Evolutionary conservation across 2,329 filamentous ascomycete genomes (phyloP).

Genomic region (Cadophora sp.): DNA sequence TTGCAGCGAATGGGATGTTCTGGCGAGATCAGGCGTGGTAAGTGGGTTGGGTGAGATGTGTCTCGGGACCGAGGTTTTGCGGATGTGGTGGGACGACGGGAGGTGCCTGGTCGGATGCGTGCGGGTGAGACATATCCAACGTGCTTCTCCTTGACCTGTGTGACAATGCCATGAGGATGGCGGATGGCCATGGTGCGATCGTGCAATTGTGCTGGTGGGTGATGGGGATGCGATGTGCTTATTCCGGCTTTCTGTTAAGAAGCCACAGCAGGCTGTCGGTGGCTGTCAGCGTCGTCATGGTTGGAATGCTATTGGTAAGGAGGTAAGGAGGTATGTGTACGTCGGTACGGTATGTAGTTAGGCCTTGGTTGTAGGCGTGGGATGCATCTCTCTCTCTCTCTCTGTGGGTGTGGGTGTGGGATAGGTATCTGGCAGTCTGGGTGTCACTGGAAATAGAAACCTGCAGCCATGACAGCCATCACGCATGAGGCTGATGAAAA

Average conservation of each 20-base stretch:
- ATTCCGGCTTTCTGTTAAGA: neutral
- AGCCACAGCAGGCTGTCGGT: neutral
- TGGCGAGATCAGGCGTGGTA: neutral
- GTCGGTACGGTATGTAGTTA: neutral
- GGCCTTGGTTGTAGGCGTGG: neutral
- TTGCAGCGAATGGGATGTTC: neutral
- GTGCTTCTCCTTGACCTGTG: neutral
- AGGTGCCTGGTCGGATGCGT: neutral
- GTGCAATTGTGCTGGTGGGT: neutral
- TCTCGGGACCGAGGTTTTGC: neutral
- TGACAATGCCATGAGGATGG: too few species aligned
- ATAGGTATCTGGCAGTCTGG: neutral
- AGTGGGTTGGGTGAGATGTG: neutral
- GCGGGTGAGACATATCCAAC: slow-evolving; percentile 6
- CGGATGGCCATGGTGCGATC: too few species aligned
- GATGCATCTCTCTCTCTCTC: neutral
- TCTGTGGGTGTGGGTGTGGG: neutral
- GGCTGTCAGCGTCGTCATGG: neutral
- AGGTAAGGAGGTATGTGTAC: neutral
- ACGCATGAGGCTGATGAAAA: neutral
- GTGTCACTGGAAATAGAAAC: neutral
- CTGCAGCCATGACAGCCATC: neutral
- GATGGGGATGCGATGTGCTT: neutral
- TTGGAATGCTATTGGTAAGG: neutral
- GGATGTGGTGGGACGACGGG: too few species aligned